Conservation (phyloP, 176 grass and related monocot genomes). For the Thalia dealbata region DNA sequence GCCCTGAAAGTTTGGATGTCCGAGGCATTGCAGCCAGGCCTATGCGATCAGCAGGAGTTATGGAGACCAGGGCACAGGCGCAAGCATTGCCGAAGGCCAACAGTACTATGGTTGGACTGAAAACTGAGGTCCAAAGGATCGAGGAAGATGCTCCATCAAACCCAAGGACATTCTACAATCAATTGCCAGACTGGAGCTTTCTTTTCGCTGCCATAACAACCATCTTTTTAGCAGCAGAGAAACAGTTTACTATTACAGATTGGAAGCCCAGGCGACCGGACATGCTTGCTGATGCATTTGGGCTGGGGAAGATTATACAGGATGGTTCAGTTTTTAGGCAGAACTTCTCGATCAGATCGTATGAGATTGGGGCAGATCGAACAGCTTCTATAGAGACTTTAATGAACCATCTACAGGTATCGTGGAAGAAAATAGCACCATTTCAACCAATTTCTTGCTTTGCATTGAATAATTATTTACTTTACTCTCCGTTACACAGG, state of each 20-base stretch:
- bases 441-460: background rate
- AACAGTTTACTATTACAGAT: conserved; percentile 86
- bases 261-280: conserved; percentile 95
- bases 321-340: conserved; percentile 88
- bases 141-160: conserved; percentile 31
- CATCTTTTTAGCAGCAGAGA: conserved; percentile 92
- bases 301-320: conserved; percentile 81
- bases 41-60: conserved; percentile 22
- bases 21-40: conserved; percentile 62
- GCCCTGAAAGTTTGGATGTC: conserved; percentile 55
- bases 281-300: conserved; percentile 86
- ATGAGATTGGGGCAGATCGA: conserved; percentile 92
- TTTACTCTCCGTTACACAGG: conserved; percentile 31
- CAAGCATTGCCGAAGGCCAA: conserved; percentile 77
- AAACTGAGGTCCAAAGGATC: conserved; percentile 25
- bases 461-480: background rate
- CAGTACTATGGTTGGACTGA: conserved; percentile 51
- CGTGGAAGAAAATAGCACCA: background rate
- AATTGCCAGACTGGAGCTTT: conserved; percentile 96
- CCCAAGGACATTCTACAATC: conserved; percentile 77
- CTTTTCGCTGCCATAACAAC: conserved; percentile 89
- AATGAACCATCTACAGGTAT: conserved; percentile 99
- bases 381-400: conserved; percentile 94
- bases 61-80: conserved; percentile 61
- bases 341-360: conserved; percentile 88